These are phyloP conservation scores for Boletus rufocinnamomeus DNA, from an alignment of 768 basidiomycete species.

Conservation along the genomic window DNA sequence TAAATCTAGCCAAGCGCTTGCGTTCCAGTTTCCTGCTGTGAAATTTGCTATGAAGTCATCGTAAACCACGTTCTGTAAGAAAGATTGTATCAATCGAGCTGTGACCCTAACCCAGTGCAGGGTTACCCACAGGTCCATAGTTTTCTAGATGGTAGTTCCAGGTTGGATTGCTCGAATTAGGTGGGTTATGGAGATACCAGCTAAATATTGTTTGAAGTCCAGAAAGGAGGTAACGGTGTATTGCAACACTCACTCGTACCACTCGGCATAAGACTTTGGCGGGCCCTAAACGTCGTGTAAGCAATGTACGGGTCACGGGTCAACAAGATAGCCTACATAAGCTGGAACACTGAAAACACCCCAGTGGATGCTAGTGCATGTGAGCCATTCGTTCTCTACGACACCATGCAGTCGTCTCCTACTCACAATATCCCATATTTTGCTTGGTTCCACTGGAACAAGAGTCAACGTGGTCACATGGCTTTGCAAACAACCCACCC, in stretches of 20 bases:
- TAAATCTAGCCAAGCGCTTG: too few species aligned
- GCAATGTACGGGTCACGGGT: background rate
- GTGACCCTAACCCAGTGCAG: background rate
- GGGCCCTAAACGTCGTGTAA: conserved; percentile 37
- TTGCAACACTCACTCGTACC: conserved; percentile 52
- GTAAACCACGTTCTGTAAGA: too few species aligned
- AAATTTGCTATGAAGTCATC: too few species aligned
- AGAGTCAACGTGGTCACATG: too few species aligned
- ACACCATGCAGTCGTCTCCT: background rate
- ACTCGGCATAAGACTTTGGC: conserved; percentile 48
- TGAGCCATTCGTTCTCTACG: background rate
- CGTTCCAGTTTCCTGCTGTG: too few species aligned
- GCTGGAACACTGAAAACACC: conserved; percentile 49
- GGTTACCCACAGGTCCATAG: background rate
- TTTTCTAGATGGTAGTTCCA: too few species aligned
- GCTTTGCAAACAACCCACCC: too few species aligned
- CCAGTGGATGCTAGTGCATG: conserved; percentile 45
- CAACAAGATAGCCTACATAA: conserved; percentile 30
- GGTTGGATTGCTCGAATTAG: conserved; percentile 16
- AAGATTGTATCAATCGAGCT: too few species aligned
- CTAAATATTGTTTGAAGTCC: conserved; percentile 17
- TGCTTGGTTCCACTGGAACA: too few species aligned
- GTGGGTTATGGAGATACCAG: conserved; percentile 41
- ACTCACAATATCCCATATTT: conserved; percentile 39
- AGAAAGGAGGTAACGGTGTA: too few species aligned